phyloP scores from a whole-genome alignment of 2,329 filamentous ascomycete species.

The Botrytis fabae region DNA sequence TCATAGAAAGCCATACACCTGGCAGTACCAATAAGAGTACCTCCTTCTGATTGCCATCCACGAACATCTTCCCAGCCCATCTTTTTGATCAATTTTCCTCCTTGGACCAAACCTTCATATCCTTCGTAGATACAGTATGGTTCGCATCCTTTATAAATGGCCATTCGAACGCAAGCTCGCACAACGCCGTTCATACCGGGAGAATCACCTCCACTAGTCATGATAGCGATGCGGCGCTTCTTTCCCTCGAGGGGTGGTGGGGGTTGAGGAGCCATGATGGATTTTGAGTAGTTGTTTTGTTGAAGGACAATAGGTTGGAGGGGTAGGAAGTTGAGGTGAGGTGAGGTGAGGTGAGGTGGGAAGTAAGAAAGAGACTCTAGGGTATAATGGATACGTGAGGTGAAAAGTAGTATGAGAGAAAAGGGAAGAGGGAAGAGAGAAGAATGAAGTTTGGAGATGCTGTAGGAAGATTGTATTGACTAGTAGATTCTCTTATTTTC shows the following conservation, averaged over 20 bases:
- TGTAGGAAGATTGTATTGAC: background rate
- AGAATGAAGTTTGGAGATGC: background rate
- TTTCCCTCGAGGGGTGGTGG: conserved; percentile 36
- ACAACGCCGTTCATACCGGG: conserved; percentile 76
- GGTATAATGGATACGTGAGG: background rate
- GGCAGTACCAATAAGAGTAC: conserved; percentile 93
- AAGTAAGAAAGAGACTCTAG: background rate
- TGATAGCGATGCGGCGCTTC: conserved; percentile 58
- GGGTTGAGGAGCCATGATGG: conserved; percentile 33
- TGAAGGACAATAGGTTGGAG: background rate
- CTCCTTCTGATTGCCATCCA: conserved; percentile 90
- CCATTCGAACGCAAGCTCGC: conserved; percentile 80
- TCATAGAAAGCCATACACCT: conserved; percentile 92
- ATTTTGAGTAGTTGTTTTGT: conserved; percentile 17
- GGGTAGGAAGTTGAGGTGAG: background rate
- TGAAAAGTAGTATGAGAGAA: background rate
- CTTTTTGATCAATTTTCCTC: conserved; percentile 82
- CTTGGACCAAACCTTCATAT: conserved; percentile 91
- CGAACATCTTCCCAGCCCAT: conserved; percentile 93
- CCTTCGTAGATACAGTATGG: conserved; percentile 86
- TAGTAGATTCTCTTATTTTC: background rate
- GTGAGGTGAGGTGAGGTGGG: background rate
- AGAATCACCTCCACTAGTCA: conserved; percentile 74
- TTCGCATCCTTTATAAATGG: conserved; percentile 80
- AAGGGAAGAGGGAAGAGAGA: background rate